Conservation (phyloP, 495 filamentous ascomycete genomes). For the Penicillium pancosmium region DNA sequence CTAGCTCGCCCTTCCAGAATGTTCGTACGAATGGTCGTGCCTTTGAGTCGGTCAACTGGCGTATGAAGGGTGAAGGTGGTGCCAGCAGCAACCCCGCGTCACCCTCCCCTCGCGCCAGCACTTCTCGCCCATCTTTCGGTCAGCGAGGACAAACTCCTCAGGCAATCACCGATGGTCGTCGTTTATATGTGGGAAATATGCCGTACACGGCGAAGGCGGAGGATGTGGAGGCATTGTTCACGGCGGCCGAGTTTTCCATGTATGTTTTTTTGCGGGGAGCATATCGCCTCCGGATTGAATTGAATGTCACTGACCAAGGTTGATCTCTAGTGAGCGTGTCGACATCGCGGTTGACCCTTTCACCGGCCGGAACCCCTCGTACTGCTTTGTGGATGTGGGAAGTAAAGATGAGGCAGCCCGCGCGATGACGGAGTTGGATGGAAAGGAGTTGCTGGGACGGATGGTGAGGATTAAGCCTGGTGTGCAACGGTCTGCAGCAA, state of each 20-base stretch:
- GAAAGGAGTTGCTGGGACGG: slow-evolving; percentile 53
- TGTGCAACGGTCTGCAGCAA: slow-evolving; percentile 43
- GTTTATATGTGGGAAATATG: slow-evolving; percentile 70
- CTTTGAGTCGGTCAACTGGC: slow-evolving; percentile 53
- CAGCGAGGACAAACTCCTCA: slow-evolving; percentile 40
- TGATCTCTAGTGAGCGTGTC: slow-evolving; percentile 53
- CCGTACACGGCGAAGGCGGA: slow-evolving; percentile 63
- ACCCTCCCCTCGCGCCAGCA: slow-evolving; percentile 37
- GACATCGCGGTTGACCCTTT: slow-evolving; percentile 70
- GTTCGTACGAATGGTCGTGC: slow-evolving; percentile 47
- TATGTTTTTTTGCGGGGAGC: slow-evolving; percentile 16
- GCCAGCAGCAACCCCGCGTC: slow-evolving; percentile 20
- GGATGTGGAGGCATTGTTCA: slow-evolving; percentile 63
- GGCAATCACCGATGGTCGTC: slow-evolving; percentile 45
- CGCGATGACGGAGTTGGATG: slow-evolving; percentile 59
- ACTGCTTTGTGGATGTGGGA: slow-evolving; percentile 69
- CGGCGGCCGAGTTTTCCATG: slow-evolving; percentile 47
- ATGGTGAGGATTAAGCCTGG: slow-evolving; percentile 65
- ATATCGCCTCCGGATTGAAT: background rate
- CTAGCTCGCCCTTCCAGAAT: slow-evolving; percentile 41
- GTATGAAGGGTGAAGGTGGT: slow-evolving; percentile 42
- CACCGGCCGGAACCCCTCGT: slow-evolving; percentile 68
- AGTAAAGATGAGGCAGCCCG: slow-evolving; percentile 57
- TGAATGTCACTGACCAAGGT: background rate
- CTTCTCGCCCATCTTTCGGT: slow-evolving; percentile 42